Base-by-base conservation (phyloP, 192 early-diverging fungal species). In the Coemansia sp. region DNA sequence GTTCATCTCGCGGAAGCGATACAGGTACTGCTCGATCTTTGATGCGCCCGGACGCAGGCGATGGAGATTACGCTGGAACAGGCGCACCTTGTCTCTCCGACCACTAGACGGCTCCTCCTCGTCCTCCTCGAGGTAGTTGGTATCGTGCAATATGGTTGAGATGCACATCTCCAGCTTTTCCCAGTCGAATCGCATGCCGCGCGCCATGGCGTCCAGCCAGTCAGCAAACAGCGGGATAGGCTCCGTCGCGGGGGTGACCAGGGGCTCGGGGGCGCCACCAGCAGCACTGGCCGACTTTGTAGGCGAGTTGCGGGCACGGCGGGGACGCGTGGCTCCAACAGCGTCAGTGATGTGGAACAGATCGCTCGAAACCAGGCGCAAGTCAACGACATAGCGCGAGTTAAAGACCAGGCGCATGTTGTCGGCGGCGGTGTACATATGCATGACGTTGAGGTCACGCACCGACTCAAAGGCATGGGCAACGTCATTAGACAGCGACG, bases 341-440 rank as follows among this genome's bases (percentile, higher is more conserved):
- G 73, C 81, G 41, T 84, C 81, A 44, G 66, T 66, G 43, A 84
- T 66, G 60, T 76, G 71, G 65, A 76, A 71, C 51, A 73, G 42
- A 31, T 84, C 81, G 61, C 34, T 64, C 3, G 73, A 59, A 12
- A 84, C 81, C 27, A 84, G 65, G n/a, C 77, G 73, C 77, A 84
- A 3, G 34, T 84, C 81, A 10, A 84, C 70, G 3, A 78, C 74
- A 33, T 76, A 84, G 18, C 74, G 76, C 68, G 76, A 78, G 29
- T 84, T 84, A 51, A 84, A 84, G 57, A 84, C 81, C 29, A 84
- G 65, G 0, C 81, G 73, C 38, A 84, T 75, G 51, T 78, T 84
- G 55, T 84, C 81, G 10, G 74, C 70, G 5, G 81, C 76, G 4
- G 81, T 84, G 61, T 84, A 84, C 81, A 84, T 84, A 38, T 75